These are phyloP conservation scores for Hippophae rhamnoides DNA, from an alignment of 306 rosid genomes.

Conservation along the genomic window DNA sequence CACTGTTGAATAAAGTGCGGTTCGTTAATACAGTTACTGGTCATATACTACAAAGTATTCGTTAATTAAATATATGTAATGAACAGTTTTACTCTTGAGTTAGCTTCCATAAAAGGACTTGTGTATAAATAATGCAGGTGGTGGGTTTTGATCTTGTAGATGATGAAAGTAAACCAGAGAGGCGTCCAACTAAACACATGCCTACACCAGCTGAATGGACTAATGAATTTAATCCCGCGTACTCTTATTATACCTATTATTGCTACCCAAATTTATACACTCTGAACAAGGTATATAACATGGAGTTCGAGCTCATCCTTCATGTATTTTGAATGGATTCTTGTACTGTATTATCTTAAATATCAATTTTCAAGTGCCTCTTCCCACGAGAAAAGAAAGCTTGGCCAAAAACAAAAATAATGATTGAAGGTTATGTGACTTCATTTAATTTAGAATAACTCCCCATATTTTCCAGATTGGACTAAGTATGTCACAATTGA, in stretches of 20 bases:
- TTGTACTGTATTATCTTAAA: background rate
- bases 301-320: background rate
- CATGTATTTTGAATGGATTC: background rate
- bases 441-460: constrained; percentile 13
- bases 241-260: constrained; percentile 67
- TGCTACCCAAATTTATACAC: constrained; percentile 71
- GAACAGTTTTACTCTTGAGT: background rate
- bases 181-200: constrained; percentile 93
- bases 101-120: background rate
- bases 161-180: constrained; percentile 88
- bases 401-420: background rate
- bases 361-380: background rate
- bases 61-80: background rate
- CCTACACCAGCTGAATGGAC: constrained; percentile 80
- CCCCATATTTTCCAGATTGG: constrained; percentile 45
- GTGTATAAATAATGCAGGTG: constrained; percentile 36
- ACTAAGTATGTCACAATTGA: constrained; percentile 67
- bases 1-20: too few relatives aligned
- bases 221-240: constrained; percentile 79
- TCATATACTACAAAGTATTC: too few relatives aligned
- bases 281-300: constrained; percentile 57
- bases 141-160: constrained; percentile 85
- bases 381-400: too few relatives aligned
- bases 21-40: too few relatives aligned
- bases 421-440: constrained; percentile 3